phyloP scores from a whole-genome alignment of 2,329 filamentous ascomycete genomes.

The Penicillium verrucosum region DNA sequence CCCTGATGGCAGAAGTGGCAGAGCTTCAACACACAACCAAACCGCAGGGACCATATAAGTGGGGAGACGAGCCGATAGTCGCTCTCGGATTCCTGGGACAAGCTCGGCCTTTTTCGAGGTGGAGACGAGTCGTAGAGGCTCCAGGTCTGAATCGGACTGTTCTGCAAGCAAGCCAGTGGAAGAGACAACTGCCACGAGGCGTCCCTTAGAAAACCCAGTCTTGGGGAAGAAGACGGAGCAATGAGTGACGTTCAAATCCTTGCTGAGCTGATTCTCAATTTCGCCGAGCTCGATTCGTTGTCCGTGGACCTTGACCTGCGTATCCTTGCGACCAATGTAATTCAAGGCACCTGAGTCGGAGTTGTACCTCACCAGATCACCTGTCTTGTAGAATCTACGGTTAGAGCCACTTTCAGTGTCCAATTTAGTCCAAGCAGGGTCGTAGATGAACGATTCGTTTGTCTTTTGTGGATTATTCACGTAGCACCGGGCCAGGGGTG shows the following conservation, averaged over 20 bases:
- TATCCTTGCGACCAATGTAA: conserved; percentile 60
- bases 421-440: conserved; percentile 52
- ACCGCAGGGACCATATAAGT: conserved; percentile 49
- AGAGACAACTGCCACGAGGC: conserved; percentile 34
- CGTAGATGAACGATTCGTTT: conserved; percentile 54
- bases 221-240: conserved; percentile 38
- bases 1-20: conserved; percentile 46
- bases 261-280: conserved; percentile 44
- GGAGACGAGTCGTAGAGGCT: conserved; percentile 27
- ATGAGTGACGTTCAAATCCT: conserved; percentile 33
- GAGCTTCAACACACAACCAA: conserved; percentile 44
- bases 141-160: conserved; percentile 16
- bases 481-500: conserved; percentile 62
- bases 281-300: conserved; percentile 61
- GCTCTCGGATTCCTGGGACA: conserved; percentile 29
- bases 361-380: conserved; percentile 41
- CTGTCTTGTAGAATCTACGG: conserved; percentile 42
- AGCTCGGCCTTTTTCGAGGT: conserved; percentile 19
- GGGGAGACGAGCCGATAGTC: conserved; percentile 36
- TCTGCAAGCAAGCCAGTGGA: conserved; percentile 22
- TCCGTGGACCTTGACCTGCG: conserved; percentile 66
- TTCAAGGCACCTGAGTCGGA: conserved; percentile 35
- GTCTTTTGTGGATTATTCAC: conserved; percentile 59
- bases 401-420: conserved; percentile 27
- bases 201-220: conserved; percentile 32